These are phyloP conservation scores for Westerdykella sp. DNA, from an alignment of 2,329 filamentous ascomycete genomes.

Conservation along the genomic window DNA sequence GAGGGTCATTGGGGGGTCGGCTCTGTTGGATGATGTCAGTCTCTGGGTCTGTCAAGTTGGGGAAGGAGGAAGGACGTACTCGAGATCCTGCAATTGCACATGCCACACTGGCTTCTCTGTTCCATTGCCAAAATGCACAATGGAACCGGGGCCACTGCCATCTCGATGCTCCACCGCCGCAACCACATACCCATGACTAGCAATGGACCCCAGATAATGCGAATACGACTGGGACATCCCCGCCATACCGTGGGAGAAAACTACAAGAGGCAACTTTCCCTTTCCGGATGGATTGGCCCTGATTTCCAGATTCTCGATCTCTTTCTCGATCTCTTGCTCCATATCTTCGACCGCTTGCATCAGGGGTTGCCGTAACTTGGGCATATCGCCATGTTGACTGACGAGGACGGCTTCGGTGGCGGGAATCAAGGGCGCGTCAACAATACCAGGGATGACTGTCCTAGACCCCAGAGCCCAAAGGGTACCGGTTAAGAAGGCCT, in stretches of 20 bases:
- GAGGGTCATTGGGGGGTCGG: constrained; percentile 25
- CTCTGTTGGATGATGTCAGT: constrained; percentile 5
- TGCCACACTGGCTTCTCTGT: constrained; percentile 34
- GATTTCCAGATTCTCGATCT: constrained; percentile 5
- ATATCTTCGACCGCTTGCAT: constrained; percentile 7
- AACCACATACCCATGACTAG: constrained; percentile 42
- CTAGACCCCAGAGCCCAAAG: constrained; percentile 40
- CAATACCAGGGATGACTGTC: constrained; percentile 40
- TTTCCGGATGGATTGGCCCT: constrained; percentile 4
- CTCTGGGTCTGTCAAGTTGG: neutral
- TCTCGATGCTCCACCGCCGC: constrained; percentile 45
- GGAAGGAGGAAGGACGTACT: constrained; percentile 7
- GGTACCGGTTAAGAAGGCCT: constrained; percentile 35
- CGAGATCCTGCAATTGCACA: constrained; percentile 31
- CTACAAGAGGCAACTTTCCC: constrained; percentile 38
- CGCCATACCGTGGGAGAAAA: constrained; percentile 46
- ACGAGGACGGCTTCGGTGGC: constrained; percentile 1
- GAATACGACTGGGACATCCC: constrained; percentile 42
- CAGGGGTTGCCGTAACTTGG: neutral
- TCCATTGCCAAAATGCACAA: constrained; percentile 34
- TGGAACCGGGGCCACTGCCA: constrained; percentile 41
- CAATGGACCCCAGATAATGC: constrained; percentile 42
- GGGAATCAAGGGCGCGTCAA: constrained; percentile 38
- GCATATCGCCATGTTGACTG: neutral
- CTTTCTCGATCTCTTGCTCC: constrained; percentile 17